Base-by-base conservation (phyloP, 768 basidiomycete species). In the Neoboletus magnificus region DNA sequence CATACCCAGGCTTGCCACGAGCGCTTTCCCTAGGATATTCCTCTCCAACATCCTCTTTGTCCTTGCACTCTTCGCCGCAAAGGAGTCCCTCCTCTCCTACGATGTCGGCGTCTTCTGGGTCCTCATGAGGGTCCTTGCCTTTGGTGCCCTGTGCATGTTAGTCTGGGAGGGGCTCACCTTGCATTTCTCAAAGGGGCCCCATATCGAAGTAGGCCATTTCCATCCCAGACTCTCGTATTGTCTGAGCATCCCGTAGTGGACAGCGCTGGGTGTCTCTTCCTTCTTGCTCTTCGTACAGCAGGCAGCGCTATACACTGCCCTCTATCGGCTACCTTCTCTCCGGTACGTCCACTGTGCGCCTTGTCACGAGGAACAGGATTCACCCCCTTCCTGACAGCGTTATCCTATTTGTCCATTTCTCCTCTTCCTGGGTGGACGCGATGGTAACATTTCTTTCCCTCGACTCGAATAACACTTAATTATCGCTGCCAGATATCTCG, bases 101-200 rank as follows among this genome's bases (percentile, higher is more conserved):
- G 85, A 89, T 67, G 80, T 85, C 22, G 85, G 85, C 8, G 80
- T 87, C 10, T 85, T 90, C 64, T 91, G 89, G 90, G 76, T 89
- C 15, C 76, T 87, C 33, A 84, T 91, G 74, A 76, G 87, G 58
- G 78, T 89, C 47, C 74, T 91, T 50, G 86, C 85, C 4, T 82
- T 84, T 60, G 86, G 83, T n/a, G 86, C 82, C n/a, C 62, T 89
- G 50, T 84, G 82, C 20, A 78, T 82, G 41, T 60, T 88, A 43
- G 70, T 82, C 20, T 85, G 87, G 85, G 83, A 84, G 57, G 77
- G 72, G 1, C 56, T 75, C 46, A 83, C 81, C 0, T 81, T 81
- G 5, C 78, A 84, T 63, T 65, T 82, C 57, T 73, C 74, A 47
- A 83, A 78, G 62, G 78, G 77, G 62, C 79, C 77, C 60, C 72